A percentile compares a stretch with the other conserved stretches of the same genome.
These are phyloP conservation scores for Colletotrichum sp. DNA, from an alignment of 2,329 filamentous ascomycete genomes.

Conservation along the genomic window DNA sequence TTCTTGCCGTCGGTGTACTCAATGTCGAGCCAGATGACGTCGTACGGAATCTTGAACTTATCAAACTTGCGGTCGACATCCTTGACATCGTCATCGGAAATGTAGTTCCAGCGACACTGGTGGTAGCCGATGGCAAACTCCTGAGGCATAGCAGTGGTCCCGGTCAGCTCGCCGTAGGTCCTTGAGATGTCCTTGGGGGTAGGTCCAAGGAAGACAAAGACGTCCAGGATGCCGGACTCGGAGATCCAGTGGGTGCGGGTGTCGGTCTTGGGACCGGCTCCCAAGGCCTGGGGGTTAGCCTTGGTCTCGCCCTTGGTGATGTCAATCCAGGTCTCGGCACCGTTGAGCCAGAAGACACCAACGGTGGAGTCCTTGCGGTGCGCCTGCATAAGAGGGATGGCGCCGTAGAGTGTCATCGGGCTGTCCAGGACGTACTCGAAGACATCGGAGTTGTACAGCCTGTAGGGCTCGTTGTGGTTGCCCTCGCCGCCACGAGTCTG, in stretches of 20 bases:
- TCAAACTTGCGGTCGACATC: slow-evolving; percentile 97
- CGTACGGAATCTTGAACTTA: slow-evolving; percentile 93
- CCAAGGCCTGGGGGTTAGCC: slow-evolving; percentile 79
- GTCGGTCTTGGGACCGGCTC: slow-evolving; percentile 69
- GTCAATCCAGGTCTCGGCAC: slow-evolving; percentile 96
- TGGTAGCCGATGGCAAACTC: slow-evolving; percentile 94
- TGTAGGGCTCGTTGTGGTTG: slow-evolving; percentile 87
- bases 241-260: slow-evolving; percentile 98
- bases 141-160: slow-evolving; percentile 88
- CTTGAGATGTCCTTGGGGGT: slow-evolving; percentile 82
- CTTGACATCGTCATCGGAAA: slow-evolving; percentile 95
- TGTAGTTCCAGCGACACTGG: slow-evolving; percentile 98
- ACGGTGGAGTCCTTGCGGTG: slow-evolving; percentile 93
- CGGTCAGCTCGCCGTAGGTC: slow-evolving; percentile 87
- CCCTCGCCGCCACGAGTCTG: slow-evolving; percentile 88
- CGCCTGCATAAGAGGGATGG: slow-evolving; percentile 97
- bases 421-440: slow-evolving; percentile 98
- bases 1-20: slow-evolving; percentile 97
- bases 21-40: slow-evolving; percentile 98
- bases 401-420: slow-evolving; percentile 97
- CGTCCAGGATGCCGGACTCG: slow-evolving; percentile 85
- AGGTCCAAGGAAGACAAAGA: slow-evolving; percentile 94
- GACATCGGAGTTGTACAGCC: slow-evolving; percentile 94
- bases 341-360: slow-evolving; percentile 97
- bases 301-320: slow-evolving; percentile 80